These are phyloP conservation scores for Chrysoporthe puriensis DNA, from an alignment of 2,329 filamentous ascomycete genomes.

Conservation along the genomic window DNA sequence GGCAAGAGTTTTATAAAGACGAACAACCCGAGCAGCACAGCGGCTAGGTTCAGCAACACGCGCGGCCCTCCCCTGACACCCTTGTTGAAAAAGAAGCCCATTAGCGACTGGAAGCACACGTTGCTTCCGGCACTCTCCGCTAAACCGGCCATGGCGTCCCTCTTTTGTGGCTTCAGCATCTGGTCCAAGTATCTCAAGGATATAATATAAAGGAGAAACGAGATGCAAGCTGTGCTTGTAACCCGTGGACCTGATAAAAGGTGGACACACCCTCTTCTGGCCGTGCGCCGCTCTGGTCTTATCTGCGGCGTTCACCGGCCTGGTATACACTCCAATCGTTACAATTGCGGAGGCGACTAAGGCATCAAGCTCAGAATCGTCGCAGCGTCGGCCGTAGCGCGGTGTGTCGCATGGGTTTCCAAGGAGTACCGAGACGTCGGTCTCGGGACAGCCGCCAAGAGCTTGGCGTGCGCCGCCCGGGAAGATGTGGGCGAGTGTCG, in stretches of 20 bases:
- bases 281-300: slow-evolving; percentile 10
- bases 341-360: not conserved
- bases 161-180: slow-evolving; percentile 17
- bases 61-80: slow-evolving; percentile 36
- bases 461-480: slow-evolving; percentile 8
- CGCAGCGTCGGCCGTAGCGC: not conserved
- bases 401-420: not conserved
- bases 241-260: slow-evolving; percentile 16
- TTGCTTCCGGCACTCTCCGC: slow-evolving; percentile 8
- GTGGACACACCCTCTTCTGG: slow-evolving; percentile 21
- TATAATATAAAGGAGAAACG: slow-evolving; percentile 6
- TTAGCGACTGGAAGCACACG: slow-evolving; percentile 27
- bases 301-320: not conserved
- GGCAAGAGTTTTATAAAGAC: slow-evolving; percentile 33
- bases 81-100: slow-evolving; percentile 37
- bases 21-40: slow-evolving; percentile 31
- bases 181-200: not conserved
- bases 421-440: slow-evolving; percentile 1
- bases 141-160: slow-evolving; percentile 23
- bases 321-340: not conserved
- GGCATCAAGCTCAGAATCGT: not conserved
- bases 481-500: not conserved
- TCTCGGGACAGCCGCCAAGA: slow-evolving; percentile 9
- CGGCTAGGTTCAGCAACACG: slow-evolving; percentile 35
- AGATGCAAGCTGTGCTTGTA: not conserved